These are phyloP conservation scores for Eucalyptus globulus DNA, from an alignment of 345 rosid genomes.

Conservation along the genomic window DNA sequence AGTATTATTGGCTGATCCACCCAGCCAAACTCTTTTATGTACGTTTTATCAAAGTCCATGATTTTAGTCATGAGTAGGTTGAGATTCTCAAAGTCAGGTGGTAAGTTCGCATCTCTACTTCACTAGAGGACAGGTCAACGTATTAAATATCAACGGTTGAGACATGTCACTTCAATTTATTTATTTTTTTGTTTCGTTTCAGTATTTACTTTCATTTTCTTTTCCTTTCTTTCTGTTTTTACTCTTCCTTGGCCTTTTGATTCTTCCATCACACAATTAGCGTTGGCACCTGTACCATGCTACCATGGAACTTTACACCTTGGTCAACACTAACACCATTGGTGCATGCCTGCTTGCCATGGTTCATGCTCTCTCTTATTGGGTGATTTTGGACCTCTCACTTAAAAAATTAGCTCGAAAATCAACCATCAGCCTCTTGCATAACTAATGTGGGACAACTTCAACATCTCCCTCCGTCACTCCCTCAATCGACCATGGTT, in stretches of 20 bases:
- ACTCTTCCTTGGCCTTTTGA: not conserved
- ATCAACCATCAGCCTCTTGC: too few relatives aligned
- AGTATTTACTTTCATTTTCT: not conserved
- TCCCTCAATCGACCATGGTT: not conserved
- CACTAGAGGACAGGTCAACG: not conserved
- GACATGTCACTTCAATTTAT: not conserved
- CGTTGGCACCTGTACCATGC: not conserved
- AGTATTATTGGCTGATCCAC: not conserved
- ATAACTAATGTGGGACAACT: not conserved
- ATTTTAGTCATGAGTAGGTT: not conserved
- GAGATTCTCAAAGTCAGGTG: not conserved
- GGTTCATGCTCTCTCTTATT: not conserved
- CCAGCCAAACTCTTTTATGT: not conserved
- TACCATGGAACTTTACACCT: not conserved
- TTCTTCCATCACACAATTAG: not conserved
- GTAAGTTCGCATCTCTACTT: not conserved
- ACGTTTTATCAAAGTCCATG: not conserved
- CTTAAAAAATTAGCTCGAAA: not conserved
- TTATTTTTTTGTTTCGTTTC: not conserved
- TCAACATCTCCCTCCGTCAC: not conserved
- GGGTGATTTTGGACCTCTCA: not conserved
- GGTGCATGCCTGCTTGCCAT: not conserved
- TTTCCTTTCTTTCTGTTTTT: not conserved
- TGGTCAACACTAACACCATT: not conserved
- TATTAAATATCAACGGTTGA: not conserved